These are phyloP conservation scores for Stephania cephalantha DNA, from an alignment of 164 flowering plant genomes.

Conservation along the genomic window DNA sequence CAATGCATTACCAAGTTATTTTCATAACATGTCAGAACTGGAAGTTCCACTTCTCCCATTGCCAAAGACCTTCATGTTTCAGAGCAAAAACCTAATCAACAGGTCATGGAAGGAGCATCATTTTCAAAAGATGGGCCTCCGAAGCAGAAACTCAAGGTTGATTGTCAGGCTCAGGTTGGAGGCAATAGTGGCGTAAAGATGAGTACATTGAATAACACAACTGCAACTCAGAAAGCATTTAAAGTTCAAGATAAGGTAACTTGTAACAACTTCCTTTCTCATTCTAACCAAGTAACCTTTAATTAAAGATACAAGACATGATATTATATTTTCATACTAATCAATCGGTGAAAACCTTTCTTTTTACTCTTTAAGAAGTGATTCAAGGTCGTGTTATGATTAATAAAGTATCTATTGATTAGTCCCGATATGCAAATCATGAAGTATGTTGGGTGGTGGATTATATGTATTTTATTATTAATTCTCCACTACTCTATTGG, in stretches of 20 bases:
- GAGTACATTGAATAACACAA: conserved; percentile 39
- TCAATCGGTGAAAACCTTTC: neutral
- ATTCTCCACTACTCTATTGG: neutral
- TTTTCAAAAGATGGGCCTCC: conserved; percentile 25
- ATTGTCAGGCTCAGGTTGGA: conserved; percentile 29
- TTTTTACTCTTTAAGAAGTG: neutral
- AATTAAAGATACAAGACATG: neutral
- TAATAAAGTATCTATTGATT: neutral
- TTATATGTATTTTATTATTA: neutral
- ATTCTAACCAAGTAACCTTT: neutral
- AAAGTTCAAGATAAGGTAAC: conserved; percentile 82
- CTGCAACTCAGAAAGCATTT: conserved; percentile 56
- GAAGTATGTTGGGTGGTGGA: neutral
- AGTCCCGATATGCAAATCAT: neutral
- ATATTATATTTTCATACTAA: neutral
- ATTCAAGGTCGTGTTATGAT: neutral
- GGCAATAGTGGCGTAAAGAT: conserved; percentile 16
- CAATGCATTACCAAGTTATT: conserved; percentile 6
- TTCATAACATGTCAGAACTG: conserved; percentile 31
- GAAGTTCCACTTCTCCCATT: conserved; percentile 15
- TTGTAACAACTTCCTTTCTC: neutral
- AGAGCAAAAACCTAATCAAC: conserved; percentile 24
- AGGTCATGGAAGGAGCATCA: conserved; percentile 24
- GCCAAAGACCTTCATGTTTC: conserved; percentile 13
- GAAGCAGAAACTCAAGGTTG: conserved; percentile 29